Base-by-base conservation (phyloP, 2,329 filamentous ascomycete species). In the Microsporum ferrugineum region DNA sequence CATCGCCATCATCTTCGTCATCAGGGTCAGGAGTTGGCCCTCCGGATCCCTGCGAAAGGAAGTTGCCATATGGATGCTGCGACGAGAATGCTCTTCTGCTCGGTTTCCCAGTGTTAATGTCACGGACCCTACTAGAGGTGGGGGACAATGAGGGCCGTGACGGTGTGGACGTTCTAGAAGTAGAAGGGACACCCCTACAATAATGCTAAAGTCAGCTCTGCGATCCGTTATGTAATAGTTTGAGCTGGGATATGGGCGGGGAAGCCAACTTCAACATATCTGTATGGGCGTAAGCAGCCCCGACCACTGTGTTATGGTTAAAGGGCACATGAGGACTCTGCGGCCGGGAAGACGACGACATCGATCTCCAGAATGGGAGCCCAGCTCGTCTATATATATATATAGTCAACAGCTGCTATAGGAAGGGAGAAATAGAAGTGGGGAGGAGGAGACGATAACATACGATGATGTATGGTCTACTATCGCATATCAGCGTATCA, bases 251-350 rank as follows among this genome's bases (percentile, higher is more conserved):
- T 36, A 36, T 55, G 45, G 31, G 39, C 12, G 51, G 8, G 36
- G 17, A n/a, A 85, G 84, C 89, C 70, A 92, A 88, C 75, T 92
- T 95, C 68, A 96, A 81, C 71, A 96, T 89, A 76, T 97, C 91
- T 33, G 92, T 89, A 75, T 99, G 94, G 12, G 94, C 97, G 73
- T 99, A 99, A 53, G 91, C 88, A 61, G 94, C 94, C 67, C 94
- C 94, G 63, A 97, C 88, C 39, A 99, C 88, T 64, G 92, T 83
- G 69, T 80, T 84, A 58, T 85, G 77, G 67, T 88, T 86, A 71
- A 82, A 81, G 58, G 77, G 72, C 67, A 78, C 83, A 76, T 78
- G 79, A 75, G 72, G 78, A 75, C 75, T 83, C 77, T 73, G 82
- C 63, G 75, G 78, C 61, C 76, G 63, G 10, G 61, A 62, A 23